These are phyloP conservation scores for Lolium perenne DNA, from an alignment of 176 grass and related monocot species.

Conservation along the genomic window DNA sequence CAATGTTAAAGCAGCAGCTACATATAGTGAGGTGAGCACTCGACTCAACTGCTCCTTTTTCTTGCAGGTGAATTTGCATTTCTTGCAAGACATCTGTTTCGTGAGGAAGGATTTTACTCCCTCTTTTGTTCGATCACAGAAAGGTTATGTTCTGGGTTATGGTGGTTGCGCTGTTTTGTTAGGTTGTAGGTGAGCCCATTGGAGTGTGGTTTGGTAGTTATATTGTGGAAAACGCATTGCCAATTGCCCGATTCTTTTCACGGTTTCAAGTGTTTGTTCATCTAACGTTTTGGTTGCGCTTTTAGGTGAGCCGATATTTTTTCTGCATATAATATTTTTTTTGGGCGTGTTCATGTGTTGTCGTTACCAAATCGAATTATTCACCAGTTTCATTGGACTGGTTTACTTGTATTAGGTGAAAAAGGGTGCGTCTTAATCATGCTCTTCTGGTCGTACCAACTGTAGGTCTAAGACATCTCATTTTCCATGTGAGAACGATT, in stretches of 20 bases:
- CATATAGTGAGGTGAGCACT: constrained; percentile 33
- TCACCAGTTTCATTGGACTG: background rate
- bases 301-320: background rate
- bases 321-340: background rate
- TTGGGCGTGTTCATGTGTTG: background rate
- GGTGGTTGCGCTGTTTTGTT: constrained; percentile 8
- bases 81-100: constrained; percentile 46
- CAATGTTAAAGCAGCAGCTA: constrained; percentile 28
- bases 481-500: constrained; percentile 12
- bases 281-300: constrained; percentile 29
- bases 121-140: constrained; percentile 42
- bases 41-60: constrained; percentile 23
- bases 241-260: constrained; percentile 15
- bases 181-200: constrained; percentile 28
- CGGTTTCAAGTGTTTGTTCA: constrained; percentile 49
- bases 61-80: constrained; percentile 49
- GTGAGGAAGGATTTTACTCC: constrained; percentile 19
- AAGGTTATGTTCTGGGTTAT: constrained; percentile 26
- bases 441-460: constrained; percentile 35
- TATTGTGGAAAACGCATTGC: background rate
- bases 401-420: constrained; percentile 4
- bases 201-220: constrained; percentile 11
- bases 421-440: constrained; percentile 8
- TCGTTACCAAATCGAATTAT: background rate
- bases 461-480: background rate